Conservation (phyloP, 2,329 filamentous ascomycete genomes). For the Paraphoma sp. region DNA sequence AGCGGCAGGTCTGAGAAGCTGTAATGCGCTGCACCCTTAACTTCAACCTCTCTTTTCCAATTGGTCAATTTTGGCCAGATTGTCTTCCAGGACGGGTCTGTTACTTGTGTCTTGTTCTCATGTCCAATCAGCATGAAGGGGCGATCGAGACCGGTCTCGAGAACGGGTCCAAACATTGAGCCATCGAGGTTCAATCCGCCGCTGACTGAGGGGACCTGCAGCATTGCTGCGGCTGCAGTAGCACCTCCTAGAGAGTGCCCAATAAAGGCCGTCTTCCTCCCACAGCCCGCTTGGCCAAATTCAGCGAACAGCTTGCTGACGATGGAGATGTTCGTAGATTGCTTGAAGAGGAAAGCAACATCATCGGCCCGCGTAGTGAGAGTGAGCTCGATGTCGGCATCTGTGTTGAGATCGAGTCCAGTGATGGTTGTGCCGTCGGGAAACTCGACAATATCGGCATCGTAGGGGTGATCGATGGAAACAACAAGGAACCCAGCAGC, state of each 20-base stretch:
- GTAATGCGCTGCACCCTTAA: conserved; percentile 33
- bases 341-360: conserved; percentile 25
- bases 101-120: conserved; percentile 36
- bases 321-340: conserved; percentile 21
- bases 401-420: conserved; percentile 32
- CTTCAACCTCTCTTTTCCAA: conserved; percentile 37
- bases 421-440: conserved; percentile 48
- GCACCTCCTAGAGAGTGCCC: conserved; percentile 50
- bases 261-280: conserved; percentile 24
- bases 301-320: conserved; percentile 13
- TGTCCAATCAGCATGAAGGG: conserved; percentile 36
- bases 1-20: conserved; percentile 36
- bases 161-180: conserved; percentile 30
- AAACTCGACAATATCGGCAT: conserved; percentile 58
- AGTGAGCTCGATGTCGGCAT: conserved; percentile 26
- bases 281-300: neutral
- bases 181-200: conserved; percentile 49
- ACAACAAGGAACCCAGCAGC: conserved; percentile 57
- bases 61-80: conserved; percentile 28
- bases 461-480: conserved; percentile 59
- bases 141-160: conserved; percentile 15
- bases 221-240: conserved; percentile 27
- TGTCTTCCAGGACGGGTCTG: conserved; percentile 34
- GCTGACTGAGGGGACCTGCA: conserved; percentile 19
- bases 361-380: conserved; percentile 30